phyloP scores from a whole-genome alignment of 768 basidiomycete genomes.

The Kwoniella europaea region DNA sequence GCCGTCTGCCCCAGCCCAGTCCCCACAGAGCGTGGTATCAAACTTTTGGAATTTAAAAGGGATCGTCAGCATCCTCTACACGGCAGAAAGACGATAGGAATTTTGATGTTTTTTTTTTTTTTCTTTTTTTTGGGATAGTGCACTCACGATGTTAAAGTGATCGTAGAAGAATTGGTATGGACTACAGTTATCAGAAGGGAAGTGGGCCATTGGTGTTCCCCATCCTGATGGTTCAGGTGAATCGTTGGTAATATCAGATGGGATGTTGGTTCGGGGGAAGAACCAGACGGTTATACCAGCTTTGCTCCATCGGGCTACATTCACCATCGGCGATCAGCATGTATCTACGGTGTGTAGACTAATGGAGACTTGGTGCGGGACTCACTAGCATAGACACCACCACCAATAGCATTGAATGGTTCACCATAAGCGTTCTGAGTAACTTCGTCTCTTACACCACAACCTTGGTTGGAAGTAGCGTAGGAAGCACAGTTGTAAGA shows the following conservation, averaged over 20 bases:
- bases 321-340: no score
- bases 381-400: constrained; percentile 89
- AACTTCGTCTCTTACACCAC: constrained; percentile 70
- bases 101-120: neutral
- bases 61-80: neutral
- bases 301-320: constrained; percentile 71
- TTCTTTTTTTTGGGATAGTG: neutral
- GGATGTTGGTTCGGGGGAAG: constrained; percentile 74
- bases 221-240: constrained; percentile 76
- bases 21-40: constrained; percentile 64
- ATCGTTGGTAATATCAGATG: constrained; percentile 74
- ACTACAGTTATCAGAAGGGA: constrained; percentile 75
- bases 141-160: constrained; percentile 66
- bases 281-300: constrained; percentile 79
- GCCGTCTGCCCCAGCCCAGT: constrained; percentile 74
- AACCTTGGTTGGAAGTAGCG: constrained; percentile 61
- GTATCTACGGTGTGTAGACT: no score
- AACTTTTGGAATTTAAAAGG: neutral
- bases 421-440: constrained; percentile 74
- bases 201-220: constrained; percentile 77
- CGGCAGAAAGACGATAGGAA: neutral
- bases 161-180: constrained; percentile 78
- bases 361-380: constrained; percentile 30
- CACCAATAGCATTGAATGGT: constrained; percentile 81
- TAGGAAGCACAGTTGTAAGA: constrained; percentile 53